Conservation (phyloP, 2,329 filamentous ascomycete species). For the Aspergillus clavatus region DNA sequence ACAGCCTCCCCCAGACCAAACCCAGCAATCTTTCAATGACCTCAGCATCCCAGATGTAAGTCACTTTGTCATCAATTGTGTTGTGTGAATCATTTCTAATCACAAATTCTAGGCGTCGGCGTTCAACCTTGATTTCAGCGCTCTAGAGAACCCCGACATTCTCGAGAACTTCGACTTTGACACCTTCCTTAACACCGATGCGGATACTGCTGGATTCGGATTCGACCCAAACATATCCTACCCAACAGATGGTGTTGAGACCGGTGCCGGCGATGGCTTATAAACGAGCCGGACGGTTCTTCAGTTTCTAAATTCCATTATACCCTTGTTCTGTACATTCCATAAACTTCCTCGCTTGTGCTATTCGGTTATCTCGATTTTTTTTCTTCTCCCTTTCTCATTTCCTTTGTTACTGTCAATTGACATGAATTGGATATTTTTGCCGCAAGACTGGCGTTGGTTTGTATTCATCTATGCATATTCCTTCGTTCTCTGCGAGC, state of each 20-base stretch:
- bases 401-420: constrained; percentile 14
- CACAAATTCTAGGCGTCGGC: constrained; percentile 21
- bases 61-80: constrained; percentile 1
- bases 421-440: constrained; percentile 29
- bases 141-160: constrained; percentile 44
- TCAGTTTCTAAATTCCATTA: constrained; percentile 32
- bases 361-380: constrained; percentile 22
- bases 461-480: constrained; percentile 29
- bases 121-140: constrained; percentile 43
- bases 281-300: constrained; percentile 34
- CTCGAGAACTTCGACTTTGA: constrained; percentile 61
- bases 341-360: constrained; percentile 18
- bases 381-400: constrained; percentile 13
- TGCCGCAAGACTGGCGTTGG: constrained; percentile 33
- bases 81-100: constrained; percentile 13
- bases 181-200: constrained; percentile 58
- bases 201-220: constrained; percentile 38
- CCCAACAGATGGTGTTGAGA: constrained; percentile 40
- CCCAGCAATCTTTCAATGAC: constrained; percentile 29
- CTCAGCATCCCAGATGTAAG: constrained; percentile 37
- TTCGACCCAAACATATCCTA: constrained; percentile 41
- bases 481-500: constrained; percentile 10
- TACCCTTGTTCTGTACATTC: constrained; percentile 40
- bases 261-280: constrained; percentile 35
- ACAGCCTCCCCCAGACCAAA: constrained; percentile 31